phyloP scores from a whole-genome alignment of 2,329 filamentous ascomycete genomes.

The Colletotrichum costaricense region DNA sequence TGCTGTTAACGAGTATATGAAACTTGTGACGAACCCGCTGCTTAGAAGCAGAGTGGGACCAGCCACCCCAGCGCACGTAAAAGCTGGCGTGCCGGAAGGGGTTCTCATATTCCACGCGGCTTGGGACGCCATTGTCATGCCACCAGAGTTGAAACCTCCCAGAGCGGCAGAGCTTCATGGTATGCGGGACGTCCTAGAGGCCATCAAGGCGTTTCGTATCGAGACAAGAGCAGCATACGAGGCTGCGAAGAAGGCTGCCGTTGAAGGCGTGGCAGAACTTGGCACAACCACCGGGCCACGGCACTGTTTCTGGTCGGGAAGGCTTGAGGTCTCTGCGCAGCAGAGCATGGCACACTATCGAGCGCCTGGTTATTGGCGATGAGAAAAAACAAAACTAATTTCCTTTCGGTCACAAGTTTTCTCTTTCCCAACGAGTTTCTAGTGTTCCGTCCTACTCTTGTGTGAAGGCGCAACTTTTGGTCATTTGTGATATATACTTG shows the following conservation, averaged over 20 bases:
- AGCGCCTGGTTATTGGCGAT: conserved; percentile 30
- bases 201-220: conserved; percentile 53
- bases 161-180: conserved; percentile 42
- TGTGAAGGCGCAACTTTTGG: neutral
- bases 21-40: conserved; percentile 50
- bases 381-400: neutral
- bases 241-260: conserved; percentile 35
- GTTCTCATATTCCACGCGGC: conserved; percentile 61
- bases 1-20: conserved; percentile 61
- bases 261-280: conserved; percentile 16
- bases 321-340: conserved; percentile 46
- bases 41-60: conserved; percentile 55
- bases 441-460: neutral
- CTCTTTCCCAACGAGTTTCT: neutral
- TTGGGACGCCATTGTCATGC: conserved; percentile 62
- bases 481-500: conserved; percentile 30
- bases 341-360: conserved; percentile 34
- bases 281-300: conserved; percentile 16
- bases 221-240: conserved; percentile 45
- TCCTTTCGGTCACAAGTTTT: neutral
- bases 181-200: conserved; percentile 58
- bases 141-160: conserved; percentile 44
- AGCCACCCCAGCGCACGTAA: conserved; percentile 60
- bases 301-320: conserved; percentile 52
- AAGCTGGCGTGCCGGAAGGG: conserved; percentile 59